phyloP scores from a whole-genome alignment of 2,329 filamentous ascomycete genomes.

The Onygena corvina region DNA sequence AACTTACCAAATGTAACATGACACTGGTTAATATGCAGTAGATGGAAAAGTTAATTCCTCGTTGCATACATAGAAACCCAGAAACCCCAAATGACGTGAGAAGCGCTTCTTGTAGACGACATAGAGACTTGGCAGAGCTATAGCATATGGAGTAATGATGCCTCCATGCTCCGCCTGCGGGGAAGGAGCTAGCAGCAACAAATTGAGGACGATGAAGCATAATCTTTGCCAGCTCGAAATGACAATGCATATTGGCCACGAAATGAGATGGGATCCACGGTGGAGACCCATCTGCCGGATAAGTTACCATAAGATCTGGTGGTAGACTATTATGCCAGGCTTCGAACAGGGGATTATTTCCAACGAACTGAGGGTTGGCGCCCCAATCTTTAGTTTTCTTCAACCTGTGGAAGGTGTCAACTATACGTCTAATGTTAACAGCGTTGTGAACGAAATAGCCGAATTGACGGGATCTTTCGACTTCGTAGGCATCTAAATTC shows the following conservation, averaged over 20 bases:
- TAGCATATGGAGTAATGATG: slow-evolving; percentile 79
- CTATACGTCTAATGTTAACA: slow-evolving; percentile 65
- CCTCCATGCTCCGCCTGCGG: slow-evolving; percentile 66
- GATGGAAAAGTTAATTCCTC: slow-evolving; percentile 91
- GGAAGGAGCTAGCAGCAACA: slow-evolving; percentile 60
- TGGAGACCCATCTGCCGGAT: slow-evolving; percentile 63
- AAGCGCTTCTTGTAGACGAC: slow-evolving; percentile 74
- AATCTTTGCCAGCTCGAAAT: slow-evolving; percentile 75
- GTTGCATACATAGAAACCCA: slow-evolving; percentile 80
- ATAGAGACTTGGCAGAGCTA: slow-evolving; percentile 70
- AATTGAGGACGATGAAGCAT: slow-evolving; percentile 81
- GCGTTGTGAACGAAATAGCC: slow-evolving; percentile 67
- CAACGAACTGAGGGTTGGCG: slow-evolving; percentile 68
- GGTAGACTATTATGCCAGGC: slow-evolving; percentile 68
- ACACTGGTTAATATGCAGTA: slow-evolving; percentile 84
- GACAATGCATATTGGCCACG: slow-evolving; percentile 76
- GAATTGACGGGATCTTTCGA: slow-evolving; percentile 69
- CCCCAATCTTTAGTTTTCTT: slow-evolving; percentile 76
- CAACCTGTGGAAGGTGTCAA: slow-evolving; percentile 59
- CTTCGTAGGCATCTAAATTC: slow-evolving; percentile 62
- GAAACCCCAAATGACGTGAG: slow-evolving; percentile 62
- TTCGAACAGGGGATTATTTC: slow-evolving; percentile 64
- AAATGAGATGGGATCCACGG: slow-evolving; percentile 82
- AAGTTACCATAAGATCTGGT: slow-evolving; percentile 62
- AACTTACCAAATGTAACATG: slow-evolving; percentile 77